A percentile compares a stretch with the other conserved stretches of the same genome.
Conservation (phyloP, 2,329 filamentous ascomycete species). For the Aspergillus arachidicola region DNA sequence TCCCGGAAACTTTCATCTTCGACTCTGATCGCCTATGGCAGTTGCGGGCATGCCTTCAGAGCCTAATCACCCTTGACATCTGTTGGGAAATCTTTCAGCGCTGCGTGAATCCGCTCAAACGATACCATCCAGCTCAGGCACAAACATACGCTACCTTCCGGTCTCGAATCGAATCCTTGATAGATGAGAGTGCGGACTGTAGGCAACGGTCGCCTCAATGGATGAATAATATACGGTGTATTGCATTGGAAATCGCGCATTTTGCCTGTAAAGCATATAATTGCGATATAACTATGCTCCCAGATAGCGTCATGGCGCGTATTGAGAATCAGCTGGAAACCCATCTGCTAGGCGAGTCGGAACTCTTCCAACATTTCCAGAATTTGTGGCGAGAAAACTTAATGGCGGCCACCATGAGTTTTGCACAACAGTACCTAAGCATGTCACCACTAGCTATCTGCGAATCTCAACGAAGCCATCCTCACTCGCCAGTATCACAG, state of each 20-base stretch:
- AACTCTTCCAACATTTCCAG: constrained; percentile 38
- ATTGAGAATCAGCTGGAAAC: constrained; percentile 39
- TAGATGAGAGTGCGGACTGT: constrained; percentile 37
- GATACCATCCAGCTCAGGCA: constrained; percentile 31
- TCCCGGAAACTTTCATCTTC: constrained; percentile 61
- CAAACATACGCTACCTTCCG: constrained; percentile 40
- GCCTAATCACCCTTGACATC: constrained; percentile 56
- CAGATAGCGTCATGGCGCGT: constrained; percentile 35
- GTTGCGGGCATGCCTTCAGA: constrained; percentile 57
- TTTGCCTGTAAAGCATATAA: constrained; percentile 36
- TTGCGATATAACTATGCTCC: constrained; percentile 29
- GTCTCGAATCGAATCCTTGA: constrained; percentile 42
- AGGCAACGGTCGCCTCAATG: constrained; percentile 29
- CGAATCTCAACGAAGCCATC: constrained; percentile 41
- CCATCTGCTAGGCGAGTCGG: constrained; percentile 37
- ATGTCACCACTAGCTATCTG: constrained; percentile 49
- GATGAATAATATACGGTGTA: constrained; percentile 37
- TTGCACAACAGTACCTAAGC: constrained; percentile 40
- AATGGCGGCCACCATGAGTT: constrained; percentile 31
- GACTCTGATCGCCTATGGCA: constrained; percentile 57
- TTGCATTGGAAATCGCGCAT: constrained; percentile 48
- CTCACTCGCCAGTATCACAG: constrained; percentile 23
- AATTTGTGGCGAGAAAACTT: constrained; percentile 36
- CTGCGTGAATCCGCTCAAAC: constrained; percentile 35
- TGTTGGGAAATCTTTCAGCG: constrained; percentile 55